Percentiles rank a stretch among this genome's conserved stretches.
phyloP scores from a whole-genome alignment of 306 rosid genomes.

The Rosa lucieae region DNA sequence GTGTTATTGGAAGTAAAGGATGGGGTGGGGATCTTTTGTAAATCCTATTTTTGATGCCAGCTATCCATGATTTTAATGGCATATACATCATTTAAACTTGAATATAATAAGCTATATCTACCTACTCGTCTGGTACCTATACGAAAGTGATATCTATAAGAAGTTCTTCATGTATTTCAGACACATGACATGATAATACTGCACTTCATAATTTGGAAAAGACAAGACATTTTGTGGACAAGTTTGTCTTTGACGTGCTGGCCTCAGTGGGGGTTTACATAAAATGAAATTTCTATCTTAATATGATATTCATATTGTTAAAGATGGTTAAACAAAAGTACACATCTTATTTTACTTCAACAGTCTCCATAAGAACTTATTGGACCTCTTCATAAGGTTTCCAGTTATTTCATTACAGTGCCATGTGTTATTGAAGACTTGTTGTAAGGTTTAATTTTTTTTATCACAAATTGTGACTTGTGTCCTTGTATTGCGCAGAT shows the following conservation, averaged over 20 bases:
- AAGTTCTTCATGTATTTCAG: not conserved
- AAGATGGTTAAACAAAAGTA: not conserved
- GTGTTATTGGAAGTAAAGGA: not conserved
- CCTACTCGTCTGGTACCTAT: not conserved
- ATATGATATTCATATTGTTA: not conserved
- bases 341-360: not conserved
- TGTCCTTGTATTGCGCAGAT: conserved; percentile 43
- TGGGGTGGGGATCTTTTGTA: not conserved
- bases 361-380: not conserved
- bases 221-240: not conserved
- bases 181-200: not conserved
- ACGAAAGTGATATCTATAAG: not conserved
- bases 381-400: not conserved
- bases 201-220: not conserved
- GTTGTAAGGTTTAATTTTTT: not conserved
- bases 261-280: not conserved
- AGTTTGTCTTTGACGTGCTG: not conserved
- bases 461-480: not conserved
- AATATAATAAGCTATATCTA: not conserved
- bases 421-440: not conserved
- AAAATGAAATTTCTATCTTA: not conserved
- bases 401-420: not conserved
- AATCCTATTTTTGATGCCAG: not conserved
- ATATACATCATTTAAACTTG: not conserved
- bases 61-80: not conserved